Conservation (phyloP, 306 rosid species). For the Cucurbita moschata region DNA sequence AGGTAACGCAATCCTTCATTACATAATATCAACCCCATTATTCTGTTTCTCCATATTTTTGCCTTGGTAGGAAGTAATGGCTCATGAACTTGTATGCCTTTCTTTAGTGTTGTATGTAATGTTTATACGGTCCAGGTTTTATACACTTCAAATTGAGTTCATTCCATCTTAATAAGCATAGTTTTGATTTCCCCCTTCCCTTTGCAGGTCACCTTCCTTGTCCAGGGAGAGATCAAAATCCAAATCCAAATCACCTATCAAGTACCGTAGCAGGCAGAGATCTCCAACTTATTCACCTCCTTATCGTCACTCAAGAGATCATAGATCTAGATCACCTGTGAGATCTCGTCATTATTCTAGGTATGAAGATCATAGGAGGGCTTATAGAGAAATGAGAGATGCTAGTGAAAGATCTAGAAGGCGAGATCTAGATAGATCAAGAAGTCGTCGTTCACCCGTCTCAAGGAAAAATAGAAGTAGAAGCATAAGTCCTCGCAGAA, state of each 20-base stretch:
- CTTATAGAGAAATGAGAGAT: conserved; percentile 52
- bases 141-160: not conserved
- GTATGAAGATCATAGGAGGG: conserved; percentile 47
- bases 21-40: not conserved
- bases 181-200: conserved; percentile 5
- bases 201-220: conserved; percentile 63
- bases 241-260: conserved; percentile 79
- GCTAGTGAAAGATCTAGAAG: conserved; percentile 50
- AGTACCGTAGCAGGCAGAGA: conserved; percentile 45
- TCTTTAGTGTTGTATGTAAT: not conserved
- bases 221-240: conserved; percentile 46
- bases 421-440: conserved; percentile 53
- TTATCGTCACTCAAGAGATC: conserved; percentile 37
- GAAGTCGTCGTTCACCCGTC: conserved; percentile 33
- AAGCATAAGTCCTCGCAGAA: conserved; percentile 50
- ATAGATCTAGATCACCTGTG: conserved; percentile 67
- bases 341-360: conserved; percentile 39
- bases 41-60: not conserved
- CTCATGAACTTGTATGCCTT: conserved; percentile 2
- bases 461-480: conserved; percentile 61
- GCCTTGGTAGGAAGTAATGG: not conserved
- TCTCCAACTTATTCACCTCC: conserved; percentile 89
- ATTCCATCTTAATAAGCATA: not conserved
- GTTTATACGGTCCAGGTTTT: not conserved
- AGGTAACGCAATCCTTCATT: not conserved